These are phyloP conservation scores for Rhizopus sp. DNA, from an alignment of 371 early-diverging fungal species.

Conservation along the genomic window DNA sequence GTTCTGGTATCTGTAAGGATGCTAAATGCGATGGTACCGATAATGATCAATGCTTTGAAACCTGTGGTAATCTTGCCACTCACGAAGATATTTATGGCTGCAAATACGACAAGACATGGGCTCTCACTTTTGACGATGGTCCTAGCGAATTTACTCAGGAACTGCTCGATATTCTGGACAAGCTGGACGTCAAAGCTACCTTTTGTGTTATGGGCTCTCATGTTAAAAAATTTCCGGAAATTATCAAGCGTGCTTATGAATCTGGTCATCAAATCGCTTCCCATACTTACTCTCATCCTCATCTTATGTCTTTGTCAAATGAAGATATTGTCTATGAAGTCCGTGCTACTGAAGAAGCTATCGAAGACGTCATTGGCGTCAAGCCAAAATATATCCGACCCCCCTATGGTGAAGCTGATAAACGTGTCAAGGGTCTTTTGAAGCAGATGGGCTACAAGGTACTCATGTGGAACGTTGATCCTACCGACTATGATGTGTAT, in stretches of 20 bases:
- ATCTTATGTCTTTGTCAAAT: constrained; percentile 38
- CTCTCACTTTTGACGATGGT: constrained; percentile 69
- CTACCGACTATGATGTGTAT: constrained; percentile 41
- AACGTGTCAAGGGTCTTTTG: constrained; percentile 48
- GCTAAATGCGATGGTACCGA: constrained; percentile 40
- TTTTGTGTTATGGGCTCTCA: constrained; percentile 69
- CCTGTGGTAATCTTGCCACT: constrained; percentile 37
- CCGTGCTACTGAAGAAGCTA: constrained; percentile 47
- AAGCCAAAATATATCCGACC: constrained; percentile 62
- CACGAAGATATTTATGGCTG: constrained; percentile 43
- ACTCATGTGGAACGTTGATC: constrained; percentile 57
- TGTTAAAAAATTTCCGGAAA: constrained; percentile 24
- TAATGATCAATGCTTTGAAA: constrained; percentile 44
- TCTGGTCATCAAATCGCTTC: constrained; percentile 56
- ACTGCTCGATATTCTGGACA: constrained; percentile 52
- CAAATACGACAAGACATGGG: constrained; percentile 24
- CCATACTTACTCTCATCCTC: constrained; percentile 54
- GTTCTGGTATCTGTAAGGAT: constrained; percentile 39
- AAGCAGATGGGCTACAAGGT: constrained; percentile 49
- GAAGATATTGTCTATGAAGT: constrained; percentile 37
- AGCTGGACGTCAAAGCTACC: constrained; percentile 55
- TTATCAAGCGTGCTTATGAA: constrained; percentile 43
- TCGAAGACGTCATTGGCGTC: constrained; percentile 48
- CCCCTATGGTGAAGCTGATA: constrained; percentile 56
- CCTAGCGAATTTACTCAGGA: constrained; percentile 46